Conservation (phyloP, 768 basidiomycete species). For the Leucosporidium creatinivorum region DNA sequence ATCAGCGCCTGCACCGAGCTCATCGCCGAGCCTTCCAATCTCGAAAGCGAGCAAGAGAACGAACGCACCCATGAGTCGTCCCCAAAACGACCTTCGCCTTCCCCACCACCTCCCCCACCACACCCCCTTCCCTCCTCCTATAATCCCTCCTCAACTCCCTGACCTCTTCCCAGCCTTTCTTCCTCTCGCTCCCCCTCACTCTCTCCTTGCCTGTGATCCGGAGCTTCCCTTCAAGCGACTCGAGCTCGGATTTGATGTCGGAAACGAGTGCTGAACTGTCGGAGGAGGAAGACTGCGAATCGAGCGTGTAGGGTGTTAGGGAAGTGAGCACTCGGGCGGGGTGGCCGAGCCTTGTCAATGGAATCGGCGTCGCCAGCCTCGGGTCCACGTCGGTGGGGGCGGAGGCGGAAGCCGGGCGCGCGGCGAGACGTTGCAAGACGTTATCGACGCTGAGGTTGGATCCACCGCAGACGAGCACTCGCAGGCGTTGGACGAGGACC, state of each 20-base stretch:
- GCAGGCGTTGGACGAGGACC: conserved; percentile 40
- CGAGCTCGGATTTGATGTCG: conserved; percentile 82
- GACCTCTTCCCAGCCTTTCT: conserved; percentile 41
- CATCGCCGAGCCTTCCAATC: no score
- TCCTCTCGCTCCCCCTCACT: conserved; percentile 59
- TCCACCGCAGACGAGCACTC: conserved; percentile 82
- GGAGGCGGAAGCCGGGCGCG: conserved; percentile 34
- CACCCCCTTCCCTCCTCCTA: conserved; percentile 74
- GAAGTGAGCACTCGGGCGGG: conserved; percentile 79
- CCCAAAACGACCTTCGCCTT: conserved; percentile 83
- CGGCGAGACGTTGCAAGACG: conserved; percentile 68
- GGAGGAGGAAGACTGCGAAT: conserved; percentile 42
- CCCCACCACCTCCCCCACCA: conserved; percentile 69
- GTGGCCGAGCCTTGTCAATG: conserved; percentile 82
- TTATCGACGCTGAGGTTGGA: conserved; percentile 95
- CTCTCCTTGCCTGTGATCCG: conserved; percentile 55
- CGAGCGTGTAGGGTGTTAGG: conserved; percentile 44
- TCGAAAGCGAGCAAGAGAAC: not conserved
- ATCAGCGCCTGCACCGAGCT: not conserved
- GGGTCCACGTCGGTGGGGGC: no score
- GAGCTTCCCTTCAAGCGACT: conserved; percentile 58
- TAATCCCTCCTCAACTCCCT: conserved; percentile 61
- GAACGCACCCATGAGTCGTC: conserved; percentile 69
- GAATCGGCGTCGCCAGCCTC: conserved; percentile 12
- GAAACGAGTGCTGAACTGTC: conserved; percentile 67